Base-by-base conservation (phyloP, 305 asterid genomes). In the Fraxinus greggii region DNA sequence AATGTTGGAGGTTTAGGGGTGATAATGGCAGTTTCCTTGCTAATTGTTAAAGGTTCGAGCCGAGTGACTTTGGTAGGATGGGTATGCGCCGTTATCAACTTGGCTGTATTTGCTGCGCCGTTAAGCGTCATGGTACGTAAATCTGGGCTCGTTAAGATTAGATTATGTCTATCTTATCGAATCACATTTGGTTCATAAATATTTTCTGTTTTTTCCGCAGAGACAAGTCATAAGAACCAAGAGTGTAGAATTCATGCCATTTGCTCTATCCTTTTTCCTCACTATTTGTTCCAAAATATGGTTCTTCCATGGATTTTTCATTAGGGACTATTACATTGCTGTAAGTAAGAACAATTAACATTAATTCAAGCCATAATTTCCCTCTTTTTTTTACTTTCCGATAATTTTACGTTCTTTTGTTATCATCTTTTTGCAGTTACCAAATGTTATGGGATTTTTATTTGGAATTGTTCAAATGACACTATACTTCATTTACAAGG, bases 221-320 rank as follows among this genome's bases (percentile, higher is more conserved):
- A 88, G 88, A 73, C 88, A 31, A 56, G 96, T 93, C 23, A 89
- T 91, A 26, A 83, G 80, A 79, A 93, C 96, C 4, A 90, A 86
- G 83, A 91, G 95, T 8, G 93, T 92, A 13, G 93, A 93, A 90
- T 93, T 82, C 80, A 92, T 93, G 97, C 94, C 94, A 6, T 88
- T 93, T 82, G 82, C 82, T 77, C 85, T 92, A 21, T 93, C 97
- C 9, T 81, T 93, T 61, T 93, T 84, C 87, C 92, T 91, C 76
- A 90, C 92, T 21, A 86, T 93, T 54, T 88, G 92, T 61, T 94
- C 95, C 13, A 88, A 88, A 3, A 82, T 80, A 86, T 91, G 97
- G 97, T 91, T 93, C 81, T 90, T 91, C 87, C 89, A 93, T 76
- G 95, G 97, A 5, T 88, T 89, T 81, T 91, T 90, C 85, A 19